Evolutionary conservation across 805 yeast species (phyloP).

Genomic region (Zygoascus ofunaensis): DNA sequence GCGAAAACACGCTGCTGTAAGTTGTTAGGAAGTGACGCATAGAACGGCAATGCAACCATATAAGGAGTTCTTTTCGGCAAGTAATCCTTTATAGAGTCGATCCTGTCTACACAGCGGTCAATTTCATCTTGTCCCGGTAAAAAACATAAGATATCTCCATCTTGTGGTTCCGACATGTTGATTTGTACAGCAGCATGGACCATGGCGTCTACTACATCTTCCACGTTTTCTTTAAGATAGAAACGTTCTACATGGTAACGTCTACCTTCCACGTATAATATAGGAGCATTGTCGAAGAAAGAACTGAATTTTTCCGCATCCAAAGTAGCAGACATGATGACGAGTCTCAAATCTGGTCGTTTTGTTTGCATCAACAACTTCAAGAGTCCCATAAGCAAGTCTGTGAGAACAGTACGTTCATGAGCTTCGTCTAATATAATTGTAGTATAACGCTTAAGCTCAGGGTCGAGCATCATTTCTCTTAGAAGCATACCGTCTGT

Average conservation of each 20-base stretch:
- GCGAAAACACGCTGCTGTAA: slow-evolving; percentile 77
- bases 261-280: slow-evolving; percentile 80
- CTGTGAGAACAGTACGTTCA: slow-evolving; percentile 89
- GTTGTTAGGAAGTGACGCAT: slow-evolving; percentile 85
- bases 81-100: slow-evolving; percentile 48
- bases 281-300: slow-evolving; percentile 71
- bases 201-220: slow-evolving; percentile 76
- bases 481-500: slow-evolving; percentile 97
- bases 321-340: slow-evolving; percentile 94
- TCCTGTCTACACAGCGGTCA: slow-evolving; percentile 63
- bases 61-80: slow-evolving; percentile 69
- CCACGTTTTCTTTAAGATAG: slow-evolving; percentile 55
- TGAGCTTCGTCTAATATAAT: slow-evolving; percentile 94
- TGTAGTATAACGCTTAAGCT: slow-evolving; percentile 56
- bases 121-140: slow-evolving; percentile 97
- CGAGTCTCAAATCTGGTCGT: slow-evolving; percentile 51
- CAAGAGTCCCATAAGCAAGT: slow-evolving; percentile 78
- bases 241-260: slow-evolving; percentile 72
- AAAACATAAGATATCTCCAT: slow-evolving; percentile 88
- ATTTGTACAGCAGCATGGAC: slow-evolving; percentile 68
- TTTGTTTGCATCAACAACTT: slow-evolving; percentile 52
- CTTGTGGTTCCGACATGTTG: slow-evolving; percentile 58
- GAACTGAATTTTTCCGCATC: slow-evolving; percentile 79
- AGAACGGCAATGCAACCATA: slow-evolving; percentile 71
- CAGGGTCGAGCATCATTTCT: slow-evolving; percentile 72